phyloP scores from a whole-genome alignment of 1,284 basidiomycete species.

The Spongiforma sp. region DNA sequence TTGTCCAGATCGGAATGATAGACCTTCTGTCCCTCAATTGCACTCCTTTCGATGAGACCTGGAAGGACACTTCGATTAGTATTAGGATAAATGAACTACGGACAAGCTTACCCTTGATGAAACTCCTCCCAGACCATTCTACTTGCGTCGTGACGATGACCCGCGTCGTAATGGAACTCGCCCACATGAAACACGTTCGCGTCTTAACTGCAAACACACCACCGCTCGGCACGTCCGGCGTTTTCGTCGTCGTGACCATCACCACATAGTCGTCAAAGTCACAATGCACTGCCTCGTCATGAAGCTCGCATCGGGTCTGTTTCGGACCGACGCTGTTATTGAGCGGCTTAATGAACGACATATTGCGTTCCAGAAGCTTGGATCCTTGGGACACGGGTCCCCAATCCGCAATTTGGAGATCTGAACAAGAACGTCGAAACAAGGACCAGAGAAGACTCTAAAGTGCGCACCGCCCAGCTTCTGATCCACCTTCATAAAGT shows the following conservation, averaged over 20 bases:
- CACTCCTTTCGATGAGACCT: constrained; percentile 94
- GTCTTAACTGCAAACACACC: constrained; percentile 94
- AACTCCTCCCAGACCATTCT: constrained; percentile 96
- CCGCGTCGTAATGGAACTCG: constrained; percentile 74
- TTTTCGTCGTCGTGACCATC: constrained; percentile 89
- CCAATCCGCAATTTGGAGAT: constrained; percentile 95
- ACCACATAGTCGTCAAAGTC: constrained; percentile 88
- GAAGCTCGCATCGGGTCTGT: constrained; percentile 94
- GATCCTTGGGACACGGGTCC: constrained; percentile 66
- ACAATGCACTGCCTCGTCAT: constrained; percentile 82
- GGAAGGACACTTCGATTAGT: neutral
- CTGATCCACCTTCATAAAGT: constrained; percentile 89
- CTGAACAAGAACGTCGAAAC: constrained; percentile 45
- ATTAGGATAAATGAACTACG: neutral
- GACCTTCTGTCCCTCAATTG: constrained; percentile 92
- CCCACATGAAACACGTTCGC: constrained; percentile 95
- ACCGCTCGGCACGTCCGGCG: constrained; percentile 95
- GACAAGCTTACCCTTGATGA: constrained; percentile 81
- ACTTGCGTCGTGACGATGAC: constrained; percentile 91
- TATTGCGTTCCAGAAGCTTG: constrained; percentile 79
- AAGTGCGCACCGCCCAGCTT: constrained; percentile 79
- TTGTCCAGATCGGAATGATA: constrained; percentile 88
- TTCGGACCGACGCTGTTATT: constrained; percentile 90
- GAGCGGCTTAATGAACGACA: constrained; percentile 97
- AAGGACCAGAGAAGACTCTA: neutral